Base-by-base conservation (phyloP, 352 stramenopile genomes). In the Phytophthora capsici region DNA sequence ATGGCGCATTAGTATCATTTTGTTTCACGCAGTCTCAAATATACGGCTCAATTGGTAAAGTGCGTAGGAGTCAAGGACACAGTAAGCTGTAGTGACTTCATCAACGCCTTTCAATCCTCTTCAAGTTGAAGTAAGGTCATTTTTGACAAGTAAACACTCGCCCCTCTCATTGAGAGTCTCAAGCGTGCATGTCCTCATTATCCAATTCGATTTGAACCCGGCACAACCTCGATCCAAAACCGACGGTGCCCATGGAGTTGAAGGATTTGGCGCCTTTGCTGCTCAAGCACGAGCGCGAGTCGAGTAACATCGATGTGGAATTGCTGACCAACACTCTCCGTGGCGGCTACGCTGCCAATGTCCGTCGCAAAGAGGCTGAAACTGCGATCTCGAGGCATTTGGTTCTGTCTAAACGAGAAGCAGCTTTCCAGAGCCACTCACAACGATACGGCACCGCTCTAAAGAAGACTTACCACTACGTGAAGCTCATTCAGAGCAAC, bases 61-160 rank as follows among this genome's bases (percentile, higher is more conserved):
- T n/a, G n/a, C n/a, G n/a, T n/a, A n/a, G 7, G 25, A 28, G 25
- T 4, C 7, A 28, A 28, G 25, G 25, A 28, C 25, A 28, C 3
- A 28, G 25, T 28, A 28, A 28, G 25, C 25, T 28, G 25, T 6
- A 28, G 25, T 28, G 25, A 28, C 25, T 28, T 28, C 25, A 28
- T 28, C 4, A 28, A 28, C 25, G 7, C 25, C 25, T 28, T 28
- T 28, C 25, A 6, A 8, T 28, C 25, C 25, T 28, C 25, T 28
- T 28, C 25, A 28, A 28, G 25, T 66, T 66, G 48, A 60, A 60
- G 57, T 52, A 43, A n/a, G 40, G 40, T 47, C 46, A 49, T 23
- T 55, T 50, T 34, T 64, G 57, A 65, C 48, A 48, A 53, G 57
- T 66, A 66, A 66, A 66, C 57, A 60, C 38, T 54, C 28, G 28